phyloP scores from a whole-genome alignment of 2,329 filamentous ascomycete genomes.

The Hypocrella siamensis region DNA sequence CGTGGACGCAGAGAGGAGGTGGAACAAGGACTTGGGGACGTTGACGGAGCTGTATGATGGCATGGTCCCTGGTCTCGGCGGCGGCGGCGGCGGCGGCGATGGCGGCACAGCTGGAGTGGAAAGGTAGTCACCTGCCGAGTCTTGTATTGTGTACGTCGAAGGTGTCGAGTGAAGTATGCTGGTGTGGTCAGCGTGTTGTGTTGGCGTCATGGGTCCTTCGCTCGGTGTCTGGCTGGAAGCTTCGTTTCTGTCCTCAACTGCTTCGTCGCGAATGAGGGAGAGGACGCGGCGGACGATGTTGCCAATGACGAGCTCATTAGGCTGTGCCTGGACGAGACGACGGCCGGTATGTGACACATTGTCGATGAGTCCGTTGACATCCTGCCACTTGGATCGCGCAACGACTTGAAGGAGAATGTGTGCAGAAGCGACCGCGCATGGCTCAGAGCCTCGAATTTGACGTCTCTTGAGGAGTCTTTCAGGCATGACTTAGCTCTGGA shows the following conservation, averaged over 20 bases:
- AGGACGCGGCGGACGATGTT: conserved; percentile 88
- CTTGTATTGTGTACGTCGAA: conserved; percentile 18
- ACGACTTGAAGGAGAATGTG: conserved; percentile 80
- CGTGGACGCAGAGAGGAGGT: conserved; percentile 61
- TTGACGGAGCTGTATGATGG: conserved; percentile 49
- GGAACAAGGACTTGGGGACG: conserved; percentile 67
- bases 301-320: conserved; percentile 79
- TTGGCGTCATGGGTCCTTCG: conserved; percentile 23
- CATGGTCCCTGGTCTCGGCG: conserved; percentile 42
- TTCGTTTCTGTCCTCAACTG: conserved; percentile 63
- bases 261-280: conserved; percentile 81
- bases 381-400: conserved; percentile 61
- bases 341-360: conserved; percentile 67
- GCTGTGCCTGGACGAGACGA: conserved; percentile 67
- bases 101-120: conserved; percentile 12
- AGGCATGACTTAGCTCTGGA: conserved; percentile 1
- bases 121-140: conserved; percentile 14
- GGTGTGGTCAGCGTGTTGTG: conserved; percentile 20
- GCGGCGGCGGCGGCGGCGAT: too few species aligned
- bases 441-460: conserved; percentile 75
- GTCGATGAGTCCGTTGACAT: conserved; percentile 63
- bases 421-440: conserved; percentile 82
- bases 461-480: conserved; percentile 61
- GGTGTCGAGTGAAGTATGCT: conserved; percentile 14
- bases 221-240: conserved; percentile 42